Base-by-base conservation (phyloP, 441 rosid species). In the Aleurites moluccanus region DNA sequence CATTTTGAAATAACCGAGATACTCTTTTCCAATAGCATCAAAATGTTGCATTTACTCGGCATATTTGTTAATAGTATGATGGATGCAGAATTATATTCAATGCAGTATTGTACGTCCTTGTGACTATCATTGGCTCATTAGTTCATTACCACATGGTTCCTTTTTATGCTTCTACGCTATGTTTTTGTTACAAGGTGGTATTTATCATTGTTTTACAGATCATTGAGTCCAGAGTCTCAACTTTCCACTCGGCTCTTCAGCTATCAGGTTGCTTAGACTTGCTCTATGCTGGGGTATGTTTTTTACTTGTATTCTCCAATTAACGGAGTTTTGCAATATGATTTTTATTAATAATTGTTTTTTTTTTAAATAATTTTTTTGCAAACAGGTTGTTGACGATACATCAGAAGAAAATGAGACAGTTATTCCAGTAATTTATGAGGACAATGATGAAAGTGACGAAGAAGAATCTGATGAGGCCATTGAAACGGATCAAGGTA, bases 251-350 rank as follows among this genome's bases (percentile, higher is more conserved):
- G 8, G 93, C 96, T 10, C 84, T 88, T 69, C 87, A 93, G 74
- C 82, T 96, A 72, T 96, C 99, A 61, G 85, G 87, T 80, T 61
- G 85, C 86, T 75, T 96, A 74, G 97, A 92, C 85, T 79, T 88
- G 71, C 81, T 67, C 47, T 83, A 77, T 71, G 78, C 88, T 5
- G 87, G 83, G 82, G 92, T 87, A 75, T 11, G 81, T 75, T 1
- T 57, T 10, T 4, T 8, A 14, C 33, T 6, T 11, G 18, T n/a
- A 21, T 15, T 2, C 2, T 2, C 21, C 7, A 18, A 28, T 3
- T 20, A 28, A n/a, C 27, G 11, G 18, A 30, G 44, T 63, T 25
- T 0, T 67, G 14, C 25, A 47, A 33, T 10, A 30, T 63, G n/a
- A 13, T 68, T 27, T 53, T 55, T 30, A 60, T 15, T 52, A 28